Percentiles rank a stretch among this genome's conserved stretches.
phyloP scores from a whole-genome alignment of 2,329 filamentous ascomycete genomes.

The Lecanosticta acicola region DNA sequence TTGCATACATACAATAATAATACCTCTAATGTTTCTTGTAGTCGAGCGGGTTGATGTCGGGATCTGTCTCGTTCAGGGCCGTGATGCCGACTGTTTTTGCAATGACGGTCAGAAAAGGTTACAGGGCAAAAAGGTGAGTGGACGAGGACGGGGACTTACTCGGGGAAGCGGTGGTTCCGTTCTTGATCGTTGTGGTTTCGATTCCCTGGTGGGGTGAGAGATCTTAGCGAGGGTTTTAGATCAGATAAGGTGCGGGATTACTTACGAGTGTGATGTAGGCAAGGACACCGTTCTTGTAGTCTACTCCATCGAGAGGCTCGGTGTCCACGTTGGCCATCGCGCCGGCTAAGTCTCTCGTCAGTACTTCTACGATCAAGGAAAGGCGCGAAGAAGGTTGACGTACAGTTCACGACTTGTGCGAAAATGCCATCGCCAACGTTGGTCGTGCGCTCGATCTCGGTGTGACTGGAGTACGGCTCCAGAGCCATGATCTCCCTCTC shows the following conservation, averaged over 20 bases:
- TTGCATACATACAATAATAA: too few relatives aligned
- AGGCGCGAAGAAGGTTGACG: not conserved
- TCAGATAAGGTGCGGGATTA: not conserved
- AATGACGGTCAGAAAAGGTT: too few relatives aligned
- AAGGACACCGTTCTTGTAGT: slow-evolving; percentile 11
- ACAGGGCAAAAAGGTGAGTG: too few relatives aligned
- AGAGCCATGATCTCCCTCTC: slow-evolving; percentile 10
- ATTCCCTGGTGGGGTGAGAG: not conserved
- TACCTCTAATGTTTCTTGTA: too few relatives aligned
- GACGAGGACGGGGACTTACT: too few relatives aligned
- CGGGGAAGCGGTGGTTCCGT: slow-evolving; percentile 6
- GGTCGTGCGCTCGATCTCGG: slow-evolving; percentile 4
- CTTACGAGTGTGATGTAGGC: slow-evolving; percentile 10
- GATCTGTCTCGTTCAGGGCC: not conserved
- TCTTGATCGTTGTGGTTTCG: slow-evolving; percentile 12
- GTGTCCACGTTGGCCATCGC: slow-evolving; percentile 7
- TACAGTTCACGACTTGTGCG: slow-evolving; percentile 3
- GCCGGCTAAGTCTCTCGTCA: not conserved
- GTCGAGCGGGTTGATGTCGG: too few relatives aligned
- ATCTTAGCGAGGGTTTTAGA: not conserved
- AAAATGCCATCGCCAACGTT: slow-evolving; percentile 6
- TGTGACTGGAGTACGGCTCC: slow-evolving; percentile 11
- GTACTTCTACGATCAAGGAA: not conserved
- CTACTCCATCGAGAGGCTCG: slow-evolving; percentile 9
- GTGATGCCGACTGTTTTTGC: not conserved